Conservation (phyloP, 768 basidiomycete species). For the Leucocoprinus birnbaumii region DNA sequence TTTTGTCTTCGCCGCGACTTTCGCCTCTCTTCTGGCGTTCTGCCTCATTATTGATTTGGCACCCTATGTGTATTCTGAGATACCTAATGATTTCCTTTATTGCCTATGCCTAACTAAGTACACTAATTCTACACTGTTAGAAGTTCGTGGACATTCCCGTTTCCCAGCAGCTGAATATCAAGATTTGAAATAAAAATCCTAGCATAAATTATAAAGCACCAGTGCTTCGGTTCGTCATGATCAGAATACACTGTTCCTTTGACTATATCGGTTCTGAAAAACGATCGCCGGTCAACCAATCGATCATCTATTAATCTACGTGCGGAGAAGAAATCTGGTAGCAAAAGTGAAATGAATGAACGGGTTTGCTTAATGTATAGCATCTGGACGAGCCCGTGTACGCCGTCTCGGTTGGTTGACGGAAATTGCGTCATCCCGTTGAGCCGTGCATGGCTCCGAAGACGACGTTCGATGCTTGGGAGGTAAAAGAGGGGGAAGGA, state of each 20-base stretch:
- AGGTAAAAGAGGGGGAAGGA: neutral
- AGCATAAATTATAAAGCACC: too few relatives aligned
- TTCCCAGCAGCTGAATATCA: too few relatives aligned
- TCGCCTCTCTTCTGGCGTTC: neutral
- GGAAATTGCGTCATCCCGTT: neutral
- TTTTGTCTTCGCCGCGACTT: neutral
- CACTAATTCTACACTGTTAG: conserved; percentile 7
- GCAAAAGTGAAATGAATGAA: too few relatives aligned
- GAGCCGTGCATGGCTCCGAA: conserved; percentile 1
- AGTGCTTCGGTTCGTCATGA: too few relatives aligned
- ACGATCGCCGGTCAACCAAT: too few relatives aligned
- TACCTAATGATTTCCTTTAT: neutral
- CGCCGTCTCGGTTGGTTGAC: neutral
- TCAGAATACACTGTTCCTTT: too few relatives aligned
- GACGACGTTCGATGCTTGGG: conserved; percentile 14
- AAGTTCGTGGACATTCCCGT: too few relatives aligned
- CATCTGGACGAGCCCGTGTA: neutral
- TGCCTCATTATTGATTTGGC: neutral
- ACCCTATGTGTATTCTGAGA: neutral
- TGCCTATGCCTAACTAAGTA: conserved; percentile 3
- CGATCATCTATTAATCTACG: too few relatives aligned
- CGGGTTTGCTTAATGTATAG: neutral
- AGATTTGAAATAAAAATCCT: too few relatives aligned
- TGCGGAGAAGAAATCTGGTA: too few relatives aligned
- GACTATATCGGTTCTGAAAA: too few relatives aligned